Evolutionary conservation across 495 filamentous ascomycete species (phyloP), one percentile per base, ranked within the genome.

Genomic region (Aspergillus indologenus): DNA sequence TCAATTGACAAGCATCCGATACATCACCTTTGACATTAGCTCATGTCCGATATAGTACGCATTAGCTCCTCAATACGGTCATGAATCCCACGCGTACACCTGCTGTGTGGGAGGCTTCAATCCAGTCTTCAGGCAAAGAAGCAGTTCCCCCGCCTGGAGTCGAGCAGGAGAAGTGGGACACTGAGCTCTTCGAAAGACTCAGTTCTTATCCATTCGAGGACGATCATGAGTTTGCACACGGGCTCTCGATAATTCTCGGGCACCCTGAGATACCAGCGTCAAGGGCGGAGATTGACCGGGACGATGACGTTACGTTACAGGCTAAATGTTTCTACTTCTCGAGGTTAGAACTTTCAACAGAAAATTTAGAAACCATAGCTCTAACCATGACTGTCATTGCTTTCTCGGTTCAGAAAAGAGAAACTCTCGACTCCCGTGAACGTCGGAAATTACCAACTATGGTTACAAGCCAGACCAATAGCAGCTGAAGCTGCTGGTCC

Each of bases 301-400:
- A 71, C 18, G 74, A 78, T 63, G 75, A 79, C 61, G 65, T 82
- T 24, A 73, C 78, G 14, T 58, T 81, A 18, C 76, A 79, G 50
- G 80, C 80, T 11, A 78, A 80, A 66, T 83, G 79, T 59, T 83
- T 80, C 61, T 83, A 80, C 54, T 81, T 76, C 57, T 72, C 79
- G 44, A 75, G 78, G 79, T 79, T 71, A 34, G 59, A 29, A 18
- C 9, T 34, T 1, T 7, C 29, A 23, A 44, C 18, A n/a, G 40
- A 22, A 14, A 0, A 40, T 51, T 45, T 26, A 14, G 20, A 34
- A 17, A 12, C 26, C 49, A 19, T 9, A 48, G 20, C 24, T 26
- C 12, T 53, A 40, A 46, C 48, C 17, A 11, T 18, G n/a, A 4
- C 31, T 8, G 23, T n/a, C 23, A 18, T n/a, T 21, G 31, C 34